Conservation (phyloP, 2,329 filamentous ascomycete genomes). For the Trichoderma afroharzianum region DNA sequence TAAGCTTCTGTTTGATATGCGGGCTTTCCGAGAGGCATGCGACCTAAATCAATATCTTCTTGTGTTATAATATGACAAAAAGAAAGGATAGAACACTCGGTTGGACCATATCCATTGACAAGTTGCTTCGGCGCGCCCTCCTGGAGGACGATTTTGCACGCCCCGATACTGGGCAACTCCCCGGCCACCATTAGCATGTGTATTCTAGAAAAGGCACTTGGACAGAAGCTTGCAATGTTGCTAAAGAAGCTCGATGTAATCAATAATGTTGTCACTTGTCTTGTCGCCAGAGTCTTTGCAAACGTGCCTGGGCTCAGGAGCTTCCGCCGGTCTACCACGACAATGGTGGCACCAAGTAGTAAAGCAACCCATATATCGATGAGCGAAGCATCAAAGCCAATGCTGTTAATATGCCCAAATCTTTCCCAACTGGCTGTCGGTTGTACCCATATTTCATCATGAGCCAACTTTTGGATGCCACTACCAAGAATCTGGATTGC, state of each 20-base stretch:
- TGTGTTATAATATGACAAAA: background rate
- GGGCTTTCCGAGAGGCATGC: background rate
- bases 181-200: background rate
- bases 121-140: background rate
- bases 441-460: background rate
- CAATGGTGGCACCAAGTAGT: background rate
- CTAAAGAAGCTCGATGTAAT: background rate
- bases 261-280: background rate
- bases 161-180: background rate
- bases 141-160: background rate
- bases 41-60: background rate
- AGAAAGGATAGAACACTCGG: background rate
- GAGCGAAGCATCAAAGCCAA: background rate
- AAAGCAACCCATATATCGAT: background rate
- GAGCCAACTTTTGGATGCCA: background rate
- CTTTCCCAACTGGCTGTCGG: background rate
- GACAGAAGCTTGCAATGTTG: background rate
- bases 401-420: background rate
- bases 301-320: background rate
- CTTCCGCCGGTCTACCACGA: background rate
- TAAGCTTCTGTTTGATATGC: background rate
- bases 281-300: background rate
- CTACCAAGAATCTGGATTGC: background rate
- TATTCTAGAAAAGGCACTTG: background rate
- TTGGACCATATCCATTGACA: background rate